These are phyloP conservation scores for Cordia subcordata DNA, from an alignment of 257 asterid species.

Conservation along the genomic window DNA sequence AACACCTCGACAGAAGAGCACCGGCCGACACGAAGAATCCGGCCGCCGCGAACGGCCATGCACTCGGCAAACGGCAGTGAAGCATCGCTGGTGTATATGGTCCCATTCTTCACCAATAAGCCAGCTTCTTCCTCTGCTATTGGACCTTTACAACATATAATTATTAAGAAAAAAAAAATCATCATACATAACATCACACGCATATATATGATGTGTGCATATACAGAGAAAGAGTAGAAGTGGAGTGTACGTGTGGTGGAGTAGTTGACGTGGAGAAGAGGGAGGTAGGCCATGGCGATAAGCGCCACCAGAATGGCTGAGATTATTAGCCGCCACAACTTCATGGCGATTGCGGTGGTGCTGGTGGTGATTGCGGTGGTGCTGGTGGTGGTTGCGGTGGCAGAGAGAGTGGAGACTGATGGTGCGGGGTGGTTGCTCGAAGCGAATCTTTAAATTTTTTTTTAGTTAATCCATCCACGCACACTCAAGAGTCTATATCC, in stretches of 20 bases:
- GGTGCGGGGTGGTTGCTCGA: no score
- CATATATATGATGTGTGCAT: not conserved
- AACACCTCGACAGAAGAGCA: slow-evolving; percentile 50
- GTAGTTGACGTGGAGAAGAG: slow-evolving; percentile 16
- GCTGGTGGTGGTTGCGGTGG: not conserved
- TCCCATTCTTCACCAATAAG: slow-evolving; percentile 63
- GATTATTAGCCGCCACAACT: slow-evolving; percentile 5
- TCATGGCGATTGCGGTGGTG: slow-evolving; percentile 4
- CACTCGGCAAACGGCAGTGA: slow-evolving; percentile 64
- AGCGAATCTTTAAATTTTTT: no score
- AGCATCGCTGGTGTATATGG: slow-evolving; percentile 70
- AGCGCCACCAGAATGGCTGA: slow-evolving; percentile 13
- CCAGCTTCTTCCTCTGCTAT: slow-evolving; percentile 34
- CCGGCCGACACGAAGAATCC: slow-evolving; percentile 54
- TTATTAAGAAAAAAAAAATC: not conserved
- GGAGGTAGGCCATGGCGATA: slow-evolving; percentile 15
- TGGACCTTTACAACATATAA: no score
- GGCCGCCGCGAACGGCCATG: slow-evolving; percentile 65
- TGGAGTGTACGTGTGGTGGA: not conserved
- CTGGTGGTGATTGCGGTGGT: not conserved
- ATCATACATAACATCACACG: not conserved
- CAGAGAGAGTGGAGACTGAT: not conserved
- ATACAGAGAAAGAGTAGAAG: not conserved
- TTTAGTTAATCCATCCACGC: no score
- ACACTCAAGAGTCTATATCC: no score